These are phyloP conservation scores for Begonia fuchsioides DNA, from an alignment of 306 rosid genomes.

Conservation along the genomic window DNA sequence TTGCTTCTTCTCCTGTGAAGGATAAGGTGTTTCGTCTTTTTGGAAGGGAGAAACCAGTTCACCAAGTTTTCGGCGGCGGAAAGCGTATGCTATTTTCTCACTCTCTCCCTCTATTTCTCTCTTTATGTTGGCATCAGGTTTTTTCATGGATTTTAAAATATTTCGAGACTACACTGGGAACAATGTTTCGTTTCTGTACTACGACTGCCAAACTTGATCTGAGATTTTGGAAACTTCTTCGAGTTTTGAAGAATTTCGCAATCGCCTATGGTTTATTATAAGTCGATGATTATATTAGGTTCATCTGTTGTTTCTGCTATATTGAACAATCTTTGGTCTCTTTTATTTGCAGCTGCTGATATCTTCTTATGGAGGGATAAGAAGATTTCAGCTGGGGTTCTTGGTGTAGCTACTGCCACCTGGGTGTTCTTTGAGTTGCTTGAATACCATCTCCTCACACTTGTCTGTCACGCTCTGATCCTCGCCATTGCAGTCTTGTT, in stretches of 20 bases:
- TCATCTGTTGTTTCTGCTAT: too few relatives aligned
- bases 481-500: constrained; percentile 53
- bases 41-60: constrained; percentile 66
- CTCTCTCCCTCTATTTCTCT: neutral
- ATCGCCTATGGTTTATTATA: too few relatives aligned
- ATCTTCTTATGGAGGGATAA: constrained; percentile 81
- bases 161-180: too few relatives aligned
- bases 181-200: too few relatives aligned
- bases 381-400: constrained; percentile 65
- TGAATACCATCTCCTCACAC: constrained; percentile 71
- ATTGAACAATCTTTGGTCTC: too few relatives aligned
- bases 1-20: constrained; percentile 13
- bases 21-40: constrained; percentile 61
- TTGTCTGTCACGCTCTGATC: constrained; percentile 47
- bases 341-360: constrained; percentile 66
- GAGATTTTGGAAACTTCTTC: too few relatives aligned
- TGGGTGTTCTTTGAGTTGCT: constrained; percentile 79
- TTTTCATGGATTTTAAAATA: too few relatives aligned
- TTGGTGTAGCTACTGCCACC: constrained; percentile 46
- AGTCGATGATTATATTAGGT: too few relatives aligned
- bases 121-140: too few relatives aligned
- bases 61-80: constrained; percentile 77
- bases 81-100: constrained; percentile 34
- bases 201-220: too few relatives aligned
- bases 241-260: too few relatives aligned